Evolutionary conservation across 441 rosid genomes (phyloP).

Genomic region (Geranium incanum): DNA sequence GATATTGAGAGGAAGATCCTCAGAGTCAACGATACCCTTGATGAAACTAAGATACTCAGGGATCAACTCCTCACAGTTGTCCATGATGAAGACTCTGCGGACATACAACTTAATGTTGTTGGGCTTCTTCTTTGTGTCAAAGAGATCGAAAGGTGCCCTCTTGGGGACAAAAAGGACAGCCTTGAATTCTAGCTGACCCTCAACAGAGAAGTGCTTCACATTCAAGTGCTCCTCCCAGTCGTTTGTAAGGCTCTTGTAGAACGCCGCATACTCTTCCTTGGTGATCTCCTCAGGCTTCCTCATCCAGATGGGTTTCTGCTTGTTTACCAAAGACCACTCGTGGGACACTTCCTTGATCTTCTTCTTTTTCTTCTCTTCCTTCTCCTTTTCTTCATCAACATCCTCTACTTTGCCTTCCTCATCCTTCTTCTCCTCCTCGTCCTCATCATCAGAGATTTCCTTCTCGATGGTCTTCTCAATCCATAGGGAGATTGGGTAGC

Average conservation of each 20-base stretch:
- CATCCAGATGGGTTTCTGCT: slow-evolving; percentile 90
- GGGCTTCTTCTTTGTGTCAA: slow-evolving; percentile 73
- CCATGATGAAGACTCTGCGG: slow-evolving; percentile 84
- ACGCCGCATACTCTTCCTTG: slow-evolving; percentile 77
- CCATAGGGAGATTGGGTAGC: slow-evolving; percentile 81
- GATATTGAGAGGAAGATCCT: slow-evolving; percentile 81
- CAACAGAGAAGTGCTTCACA: slow-evolving; percentile 10
- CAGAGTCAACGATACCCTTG: slow-evolving; percentile 84
- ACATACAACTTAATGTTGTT: slow-evolving; percentile 89
- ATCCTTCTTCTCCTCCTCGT: slow-evolving; percentile 67
- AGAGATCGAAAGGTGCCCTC: slow-evolving; percentile 57
- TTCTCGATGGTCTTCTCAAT: slow-evolving; percentile 84
- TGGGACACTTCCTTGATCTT: slow-evolving; percentile 85
- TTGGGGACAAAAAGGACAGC: slow-evolving; percentile 25
- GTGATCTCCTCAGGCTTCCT: slow-evolving; percentile 79
- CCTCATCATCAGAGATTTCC: slow-evolving; percentile 77
- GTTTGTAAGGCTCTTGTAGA: slow-evolving; percentile 83
- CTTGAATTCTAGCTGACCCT: too few relatives aligned
- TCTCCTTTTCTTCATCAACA: slow-evolving; percentile 68
- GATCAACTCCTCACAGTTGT: slow-evolving; percentile 84
- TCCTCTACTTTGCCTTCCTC: slow-evolving; percentile 73
- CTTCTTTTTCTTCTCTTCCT: slow-evolving; percentile 49
- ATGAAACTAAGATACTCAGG: slow-evolving; percentile 73
- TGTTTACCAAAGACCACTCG: slow-evolving; percentile 72
- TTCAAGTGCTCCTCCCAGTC: slow-evolving; percentile 95